Percentiles rank a stretch among this genome's conserved stretches.
Conservation (phyloP, 169 alveolate species). For the Cryptosporidium bovis region DNA sequence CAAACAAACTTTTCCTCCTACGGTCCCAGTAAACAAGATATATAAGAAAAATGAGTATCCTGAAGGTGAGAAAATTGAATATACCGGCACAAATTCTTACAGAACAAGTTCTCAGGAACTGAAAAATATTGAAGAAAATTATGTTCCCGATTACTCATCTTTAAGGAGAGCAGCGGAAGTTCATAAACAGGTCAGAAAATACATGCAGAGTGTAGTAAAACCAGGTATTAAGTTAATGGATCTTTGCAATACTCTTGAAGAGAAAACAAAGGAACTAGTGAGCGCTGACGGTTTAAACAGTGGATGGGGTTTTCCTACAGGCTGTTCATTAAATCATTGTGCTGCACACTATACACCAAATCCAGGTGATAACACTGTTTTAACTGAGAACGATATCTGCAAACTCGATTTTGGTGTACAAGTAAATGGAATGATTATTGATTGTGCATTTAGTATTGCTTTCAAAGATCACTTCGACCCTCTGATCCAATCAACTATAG, state of each 20-base stretch:
- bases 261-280: slow-evolving; percentile 93
- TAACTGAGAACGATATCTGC: slow-evolving; percentile 93
- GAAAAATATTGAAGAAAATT: slow-evolving; percentile 89
- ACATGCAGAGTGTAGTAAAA: slow-evolving; percentile 92
- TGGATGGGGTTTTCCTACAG: slow-evolving; percentile 99
- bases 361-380: slow-evolving; percentile 82
- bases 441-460: slow-evolving; percentile 99
- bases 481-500: slow-evolving; percentile 94
- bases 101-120: slow-evolving; percentile 90
- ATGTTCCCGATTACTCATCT: slow-evolving; percentile 88
- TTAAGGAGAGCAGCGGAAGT: slow-evolving; percentile 99
- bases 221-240: slow-evolving; percentile 96
- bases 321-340: slow-evolving; percentile 95
- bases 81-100: slow-evolving; percentile 86
- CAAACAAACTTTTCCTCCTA: slow-evolving; percentile 83
- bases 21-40: slow-evolving; percentile 81
- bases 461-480: slow-evolving; percentile 88
- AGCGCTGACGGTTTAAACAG: slow-evolving; percentile 94
- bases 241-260: slow-evolving; percentile 95
- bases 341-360: slow-evolving; percentile 99
- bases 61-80: slow-evolving; percentile 89
- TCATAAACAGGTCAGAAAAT: slow-evolving; percentile 97
- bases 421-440: slow-evolving; percentile 98
- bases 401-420: slow-evolving; percentile 99
- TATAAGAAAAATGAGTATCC: slow-evolving; percentile 76